Evolutionary conservation across 352 stramenopile genomes (phyloP).

Genomic region (Pythium monospermum): DNA sequence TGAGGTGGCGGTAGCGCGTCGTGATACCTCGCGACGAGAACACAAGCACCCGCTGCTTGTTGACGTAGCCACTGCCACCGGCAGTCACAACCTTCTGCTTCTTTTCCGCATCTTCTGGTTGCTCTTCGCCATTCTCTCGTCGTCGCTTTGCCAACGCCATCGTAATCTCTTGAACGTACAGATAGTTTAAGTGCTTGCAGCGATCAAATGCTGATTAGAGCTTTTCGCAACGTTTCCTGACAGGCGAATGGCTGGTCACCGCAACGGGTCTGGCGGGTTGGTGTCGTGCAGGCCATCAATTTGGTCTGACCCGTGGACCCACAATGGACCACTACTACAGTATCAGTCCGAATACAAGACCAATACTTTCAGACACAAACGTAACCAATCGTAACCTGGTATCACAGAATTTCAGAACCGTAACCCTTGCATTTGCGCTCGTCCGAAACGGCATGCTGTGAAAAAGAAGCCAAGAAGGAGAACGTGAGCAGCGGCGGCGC

Average conservation of each 20-base stretch:
- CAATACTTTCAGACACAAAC: too few relatives aligned
- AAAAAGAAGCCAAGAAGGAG: too few relatives aligned
- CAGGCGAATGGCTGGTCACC: slow-evolving; percentile 24
- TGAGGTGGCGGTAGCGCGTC: slow-evolving; percentile 95
- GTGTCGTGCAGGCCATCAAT: too few relatives aligned
- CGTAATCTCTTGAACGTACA: slow-evolving; percentile 3
- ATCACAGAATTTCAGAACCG: too few relatives aligned
- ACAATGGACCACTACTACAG: too few relatives aligned
- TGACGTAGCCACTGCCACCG: slow-evolving; percentile 62
- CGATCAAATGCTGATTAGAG: not conserved
- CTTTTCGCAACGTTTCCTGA: slow-evolving; percentile 17
- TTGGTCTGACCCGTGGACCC: too few relatives aligned
- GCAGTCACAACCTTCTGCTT: slow-evolving; percentile 37
- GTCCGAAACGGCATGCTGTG: too few relatives aligned
- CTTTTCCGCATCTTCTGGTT: slow-evolving; percentile 31
- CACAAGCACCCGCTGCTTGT: slow-evolving; percentile 92
- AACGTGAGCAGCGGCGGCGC: too few relatives aligned
- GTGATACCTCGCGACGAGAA: slow-evolving; percentile 91
- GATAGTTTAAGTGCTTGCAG: not conserved
- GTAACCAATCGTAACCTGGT: too few relatives aligned
- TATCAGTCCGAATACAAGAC: too few relatives aligned
- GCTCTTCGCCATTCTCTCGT: slow-evolving; percentile 23
- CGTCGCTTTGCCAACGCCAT: slow-evolving; percentile 29
- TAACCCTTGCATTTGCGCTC: too few relatives aligned
- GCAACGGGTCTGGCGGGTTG: slow-evolving; percentile 11